Base-by-base conservation (phyloP, 306 rosid species). In the Dalbergia cultrata region DNA sequence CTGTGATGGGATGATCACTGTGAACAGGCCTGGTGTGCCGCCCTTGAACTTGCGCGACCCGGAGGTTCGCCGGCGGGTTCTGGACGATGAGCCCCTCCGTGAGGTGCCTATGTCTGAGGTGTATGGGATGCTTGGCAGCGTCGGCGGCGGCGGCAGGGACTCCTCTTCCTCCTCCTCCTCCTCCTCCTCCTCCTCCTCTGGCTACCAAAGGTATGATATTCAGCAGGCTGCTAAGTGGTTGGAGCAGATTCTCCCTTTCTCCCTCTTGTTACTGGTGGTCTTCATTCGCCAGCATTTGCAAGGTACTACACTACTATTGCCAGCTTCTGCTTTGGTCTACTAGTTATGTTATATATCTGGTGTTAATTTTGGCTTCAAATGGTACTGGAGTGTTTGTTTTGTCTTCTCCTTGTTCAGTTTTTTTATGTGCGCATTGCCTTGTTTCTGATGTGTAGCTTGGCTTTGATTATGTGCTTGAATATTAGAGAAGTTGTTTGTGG, bases 211-310 rank as follows among this genome's bases (percentile, higher is more conserved):
- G 69, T 92, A 92, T 74, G 98, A 94, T 82, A 83, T 94, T 79
- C 98, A 94, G 87, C 96, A 85, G 83, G 74, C 87, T 50, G 96
- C 97, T 0, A 87, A 85, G 82, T 94, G 97, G 93, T 82, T 89
- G 77, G 97, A 94, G 88, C 96, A 94, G 86, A 82, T 94, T 84
- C 97, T 94, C 78, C 98, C 98, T 22, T 94, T 90, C 68, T 90
- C 92, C 8, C 82, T 94, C 86, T 87, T 94, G 66, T 76, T 94
- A 64, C 70, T 92, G 75, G 89, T 90, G 9, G 97, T 92, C 66
- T 94, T 94, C 89, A 92, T 92, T 81, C 97, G 98, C 47, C 97
- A 94, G 80, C 97, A 94, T 85, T 88, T 94, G 86, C 94, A 90
- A 92, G 98, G 98, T 94, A 89, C 63, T 80, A 33, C 61, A 19